phyloP scores from a whole-genome alignment of 495 filamentous ascomycete genomes.

The Corynascus novoguineensis region DNA sequence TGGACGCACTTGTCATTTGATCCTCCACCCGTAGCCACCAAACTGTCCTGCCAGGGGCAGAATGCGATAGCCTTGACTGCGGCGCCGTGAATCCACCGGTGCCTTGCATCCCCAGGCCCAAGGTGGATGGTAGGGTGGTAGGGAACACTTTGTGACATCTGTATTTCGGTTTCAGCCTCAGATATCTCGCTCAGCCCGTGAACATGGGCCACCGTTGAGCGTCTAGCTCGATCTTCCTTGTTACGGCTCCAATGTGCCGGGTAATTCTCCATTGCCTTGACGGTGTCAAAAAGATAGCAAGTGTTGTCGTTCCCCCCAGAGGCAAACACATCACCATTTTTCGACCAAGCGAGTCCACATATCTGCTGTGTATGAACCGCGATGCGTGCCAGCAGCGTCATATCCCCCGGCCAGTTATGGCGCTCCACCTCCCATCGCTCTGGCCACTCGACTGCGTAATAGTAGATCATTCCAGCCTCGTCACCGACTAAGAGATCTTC shows the following conservation, averaged over 20 bases:
- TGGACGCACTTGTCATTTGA: conserved; percentile 93
- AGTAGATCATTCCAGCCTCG: conserved; percentile 77
- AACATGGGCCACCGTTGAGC: not conserved
- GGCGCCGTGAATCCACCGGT: conserved; percentile 72
- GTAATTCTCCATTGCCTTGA: conserved; percentile 47
- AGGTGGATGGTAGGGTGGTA: conserved; percentile 21
- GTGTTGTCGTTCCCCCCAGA: conserved; percentile 90
- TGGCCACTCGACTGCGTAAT: conserved; percentile 89
- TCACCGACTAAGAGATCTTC: conserved; percentile 90
- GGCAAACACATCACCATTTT: conserved; percentile 68
- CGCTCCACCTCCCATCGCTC: conserved; percentile 48
- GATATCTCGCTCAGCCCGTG: conserved; percentile 8
- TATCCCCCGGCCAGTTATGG: conserved; percentile 65
- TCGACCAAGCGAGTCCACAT: conserved; percentile 86
- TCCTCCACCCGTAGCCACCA: conserved; percentile 88
- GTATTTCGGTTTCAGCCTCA: conserved; percentile 12
- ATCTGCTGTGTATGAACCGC: conserved; percentile 81
- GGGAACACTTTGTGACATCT: not conserved
- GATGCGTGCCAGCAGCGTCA: conserved; percentile 73
- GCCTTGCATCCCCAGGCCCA: conserved; percentile 53
- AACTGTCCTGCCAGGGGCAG: conserved; percentile 84
- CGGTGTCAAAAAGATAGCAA: conserved; percentile 73
- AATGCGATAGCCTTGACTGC: conserved; percentile 97
- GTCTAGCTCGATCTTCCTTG: conserved; percentile 3
- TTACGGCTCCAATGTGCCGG: not conserved